Conservation (phyloP, 1,139 yeast genomes). For the Geotrichum siamense region DNA sequence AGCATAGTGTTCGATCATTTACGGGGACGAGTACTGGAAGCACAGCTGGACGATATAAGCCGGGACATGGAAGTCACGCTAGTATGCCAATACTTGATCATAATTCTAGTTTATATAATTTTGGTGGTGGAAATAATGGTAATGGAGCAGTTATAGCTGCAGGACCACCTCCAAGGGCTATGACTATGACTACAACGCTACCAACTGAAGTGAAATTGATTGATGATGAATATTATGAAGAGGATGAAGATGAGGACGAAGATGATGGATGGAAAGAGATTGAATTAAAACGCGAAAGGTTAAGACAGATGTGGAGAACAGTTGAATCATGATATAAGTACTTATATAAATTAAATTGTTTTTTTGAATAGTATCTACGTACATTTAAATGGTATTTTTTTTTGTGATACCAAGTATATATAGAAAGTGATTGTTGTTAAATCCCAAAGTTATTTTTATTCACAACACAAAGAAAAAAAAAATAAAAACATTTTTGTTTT, state of each 20-base stretch:
- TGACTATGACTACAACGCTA: no score
- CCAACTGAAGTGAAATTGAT: constrained; percentile 2
- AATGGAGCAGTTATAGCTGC: not conserved
- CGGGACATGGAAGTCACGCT: constrained; percentile 9
- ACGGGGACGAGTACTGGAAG: constrained; percentile 9
- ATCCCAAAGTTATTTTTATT: no score
- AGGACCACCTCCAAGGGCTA: constrained; percentile 1
- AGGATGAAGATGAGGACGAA: constrained; percentile 19
- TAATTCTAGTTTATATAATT: constrained; percentile 1
- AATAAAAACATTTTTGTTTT: no score
- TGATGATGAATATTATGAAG: constrained; percentile 15
- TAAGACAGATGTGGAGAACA: constrained; percentile 18
- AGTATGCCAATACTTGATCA: constrained; percentile 9
- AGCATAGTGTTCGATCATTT: constrained; percentile 19
- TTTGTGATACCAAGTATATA: no score
- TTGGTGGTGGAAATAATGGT: constrained; percentile 3
- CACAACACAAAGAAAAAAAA: no score
- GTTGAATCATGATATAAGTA: no score
- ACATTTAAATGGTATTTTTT: no score
- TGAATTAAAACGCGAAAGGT: constrained; percentile 13
- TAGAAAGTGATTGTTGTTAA: no score
- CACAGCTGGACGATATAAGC: not conserved
- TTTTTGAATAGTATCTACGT: no score
- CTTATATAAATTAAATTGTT: no score
- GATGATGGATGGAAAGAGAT: constrained; percentile 19